Evolutionary conservation across 306 rosid species (phyloP), one percentile per base, ranked within the genome.

Genomic region (Pyrus pyrifolia): DNA sequence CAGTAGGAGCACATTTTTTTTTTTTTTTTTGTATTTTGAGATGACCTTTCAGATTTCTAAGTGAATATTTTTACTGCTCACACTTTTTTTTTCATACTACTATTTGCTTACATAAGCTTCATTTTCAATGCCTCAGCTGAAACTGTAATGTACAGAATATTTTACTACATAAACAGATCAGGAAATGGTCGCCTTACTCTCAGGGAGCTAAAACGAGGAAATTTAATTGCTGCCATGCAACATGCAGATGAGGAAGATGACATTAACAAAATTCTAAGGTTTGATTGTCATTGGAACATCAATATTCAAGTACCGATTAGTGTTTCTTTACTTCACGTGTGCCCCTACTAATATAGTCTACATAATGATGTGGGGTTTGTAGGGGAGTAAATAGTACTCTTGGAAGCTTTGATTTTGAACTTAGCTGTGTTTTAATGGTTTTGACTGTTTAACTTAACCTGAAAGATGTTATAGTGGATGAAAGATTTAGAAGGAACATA

Each of bases 191-290:
- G 82, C 74, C 95, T 93, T 70, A 89, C 94, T 70, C 87, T 93
- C 73, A 85, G 91, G 87, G 98, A 93, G 88, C 86, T 93, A 76
- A 93, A 91, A 86, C 95, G 89, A 75, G 96, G 98, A 63, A 93
- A 91, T 75, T 72, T 91, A 76, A 86, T 93, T 88, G 97, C 90
- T 83, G 98, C 95, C 69, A 91, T 91, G 98, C 98, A 82, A 81
- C 98, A 89, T 84, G 95, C 93, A 8, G 98, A 93, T 76, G 98
- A 91, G 83, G 98, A 93, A 81, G 98, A 93, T 77, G 98, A 93
- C 84, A 93, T 93, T 67, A 93, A 93, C 85, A 93, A 91, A 87
- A 97, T 93, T 85, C 85, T 93, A 87, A 93, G 98, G 73, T 81
- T 81, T 52, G 79, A 70, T 74, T 7, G 21, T 74, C 49, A 57